Percentiles rank a stretch among this genome's conserved stretches.
phyloP scores from a whole-genome alignment of 352 stramenopile genomes.

The Saprolegnia parasitica region DNA sequence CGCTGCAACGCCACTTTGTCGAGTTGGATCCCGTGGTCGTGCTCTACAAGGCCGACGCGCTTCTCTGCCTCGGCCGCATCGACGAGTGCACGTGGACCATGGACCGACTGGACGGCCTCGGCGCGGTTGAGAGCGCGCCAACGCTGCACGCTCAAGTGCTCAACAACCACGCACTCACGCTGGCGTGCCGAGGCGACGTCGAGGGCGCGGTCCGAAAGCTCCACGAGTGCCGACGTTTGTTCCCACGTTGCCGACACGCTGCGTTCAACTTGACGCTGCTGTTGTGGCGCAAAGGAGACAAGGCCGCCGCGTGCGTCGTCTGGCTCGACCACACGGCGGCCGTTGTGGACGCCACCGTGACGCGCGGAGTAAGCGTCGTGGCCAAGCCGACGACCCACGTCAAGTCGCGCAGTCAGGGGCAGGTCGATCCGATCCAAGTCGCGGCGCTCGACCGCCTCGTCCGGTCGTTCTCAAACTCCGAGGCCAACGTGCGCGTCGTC shows the following conservation, averaged over 20 bases:
- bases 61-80: constrained; percentile 70
- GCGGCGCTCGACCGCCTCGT: constrained; percentile 17
- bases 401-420: not conserved
- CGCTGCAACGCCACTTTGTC: not conserved
- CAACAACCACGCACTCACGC: constrained; percentile 67
- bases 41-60: constrained; percentile 68
- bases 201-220: constrained; percentile 47
- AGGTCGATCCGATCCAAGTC: not conserved
- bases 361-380: not conserved
- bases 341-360: not conserved
- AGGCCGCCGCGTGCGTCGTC: constrained; percentile 44
- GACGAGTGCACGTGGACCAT: constrained; percentile 51
- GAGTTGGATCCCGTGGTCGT: constrained; percentile 28
- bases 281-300: constrained; percentile 54
- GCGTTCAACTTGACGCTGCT: constrained; percentile 76
- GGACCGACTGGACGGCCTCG: constrained; percentile 20
- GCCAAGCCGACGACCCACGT: constrained; percentile 8
- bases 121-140: constrained; percentile 32
- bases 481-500: constrained; percentile 7
- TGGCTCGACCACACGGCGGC: constrained; percentile 43
- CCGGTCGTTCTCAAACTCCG: not conserved
- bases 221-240: constrained; percentile 38
- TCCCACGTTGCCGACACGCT: constrained; percentile 41
- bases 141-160: constrained; percentile 52
- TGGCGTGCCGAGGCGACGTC: constrained; percentile 38